A percentile compares a stretch with the other conserved stretches of the same genome.
Conservation (phyloP, 345 rosid genomes). For the Boechera retrofracta region DNA sequence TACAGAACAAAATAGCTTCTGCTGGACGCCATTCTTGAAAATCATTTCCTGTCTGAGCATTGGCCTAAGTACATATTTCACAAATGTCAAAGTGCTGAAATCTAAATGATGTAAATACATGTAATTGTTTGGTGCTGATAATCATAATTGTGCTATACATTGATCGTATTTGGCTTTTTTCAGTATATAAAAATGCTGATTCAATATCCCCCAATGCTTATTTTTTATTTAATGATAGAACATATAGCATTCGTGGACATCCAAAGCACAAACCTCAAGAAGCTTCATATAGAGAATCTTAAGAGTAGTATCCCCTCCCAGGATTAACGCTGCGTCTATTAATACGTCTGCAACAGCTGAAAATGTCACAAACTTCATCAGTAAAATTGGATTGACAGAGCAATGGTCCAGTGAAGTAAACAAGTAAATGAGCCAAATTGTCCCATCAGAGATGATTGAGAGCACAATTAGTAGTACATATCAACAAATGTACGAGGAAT, state of each 20-base stretch:
- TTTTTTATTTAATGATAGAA: not conserved
- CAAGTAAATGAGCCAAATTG: slow-evolving; percentile 24
- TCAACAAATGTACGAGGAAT: slow-evolving; percentile 1
- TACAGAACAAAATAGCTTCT: slow-evolving; percentile 97
- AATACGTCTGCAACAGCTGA: slow-evolving; percentile 97
- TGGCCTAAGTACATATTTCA: slow-evolving; percentile 58
- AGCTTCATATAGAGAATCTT: slow-evolving; percentile 88
- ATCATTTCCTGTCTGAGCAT: slow-evolving; percentile 69
- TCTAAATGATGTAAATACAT: slow-evolving; percentile 9
- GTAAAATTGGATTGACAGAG: slow-evolving; percentile 34
- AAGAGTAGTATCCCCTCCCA: slow-evolving; percentile 88
- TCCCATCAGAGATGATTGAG: slow-evolving; percentile 3
- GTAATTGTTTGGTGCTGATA: slow-evolving; percentile 16
- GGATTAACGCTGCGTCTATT: slow-evolving; percentile 87
- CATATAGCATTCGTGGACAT: slow-evolving; percentile 16
- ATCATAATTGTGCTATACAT: not conserved
- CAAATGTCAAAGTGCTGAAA: slow-evolving; percentile 23
- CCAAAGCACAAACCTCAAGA: slow-evolving; percentile 65
- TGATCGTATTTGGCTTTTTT: slow-evolving; percentile 6
- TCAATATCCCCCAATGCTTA: slow-evolving; percentile 8
- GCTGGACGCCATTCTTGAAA: slow-evolving; percentile 86
- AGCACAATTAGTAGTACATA: slow-evolving; percentile 2
- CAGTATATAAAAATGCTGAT: not conserved
- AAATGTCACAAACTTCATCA: slow-evolving; percentile 54
- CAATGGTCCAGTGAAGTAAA: slow-evolving; percentile 18